These are phyloP conservation scores for Dactylis glomerata DNA, from an alignment of 176 grass and related monocot genomes.

Conservation along the genomic window DNA sequence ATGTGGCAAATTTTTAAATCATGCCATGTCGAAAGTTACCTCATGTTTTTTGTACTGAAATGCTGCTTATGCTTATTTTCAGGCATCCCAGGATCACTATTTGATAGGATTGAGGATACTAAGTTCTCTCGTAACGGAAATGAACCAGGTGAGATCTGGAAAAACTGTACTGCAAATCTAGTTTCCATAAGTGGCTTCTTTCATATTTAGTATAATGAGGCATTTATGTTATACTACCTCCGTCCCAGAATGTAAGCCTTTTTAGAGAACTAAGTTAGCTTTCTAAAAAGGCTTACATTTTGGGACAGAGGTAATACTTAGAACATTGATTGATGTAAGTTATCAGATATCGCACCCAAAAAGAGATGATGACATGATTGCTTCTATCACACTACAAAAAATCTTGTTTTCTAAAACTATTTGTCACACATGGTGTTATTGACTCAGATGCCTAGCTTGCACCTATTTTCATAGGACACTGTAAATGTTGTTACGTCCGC, in stretches of 20 bases:
- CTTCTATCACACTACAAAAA: background rate
- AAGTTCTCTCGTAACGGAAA: constrained; percentile 82
- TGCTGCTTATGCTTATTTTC: constrained; percentile 33
- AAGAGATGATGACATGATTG: background rate
- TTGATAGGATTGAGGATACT: constrained; percentile 97
- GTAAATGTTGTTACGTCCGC: background rate
- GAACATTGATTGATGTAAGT: background rate
- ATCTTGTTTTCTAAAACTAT: background rate
- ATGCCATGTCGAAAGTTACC: background rate
- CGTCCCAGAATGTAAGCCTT: too few species aligned
- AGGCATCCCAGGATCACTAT: constrained; percentile 96
- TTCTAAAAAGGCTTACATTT: too few species aligned
- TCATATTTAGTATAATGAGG: background rate
- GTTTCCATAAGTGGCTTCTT: background rate
- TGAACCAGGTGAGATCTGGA: constrained; percentile 79
- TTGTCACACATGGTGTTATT: background rate
- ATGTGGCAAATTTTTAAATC: background rate
- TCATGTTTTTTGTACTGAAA: constrained; percentile 28
- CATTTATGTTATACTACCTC: constrained; percentile 9
- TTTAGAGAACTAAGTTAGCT: too few species aligned
- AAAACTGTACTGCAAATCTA: constrained; percentile 5
- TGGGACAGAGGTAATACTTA: too few species aligned
- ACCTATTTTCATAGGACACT: background rate
- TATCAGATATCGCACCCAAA: background rate
- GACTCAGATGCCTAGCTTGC: background rate